Evolutionary conservation across 192 early-diverging fungal genomes (phyloP), one percentile per base, ranked within the genome.

Genomic region (Backusella macrospora): DNA sequence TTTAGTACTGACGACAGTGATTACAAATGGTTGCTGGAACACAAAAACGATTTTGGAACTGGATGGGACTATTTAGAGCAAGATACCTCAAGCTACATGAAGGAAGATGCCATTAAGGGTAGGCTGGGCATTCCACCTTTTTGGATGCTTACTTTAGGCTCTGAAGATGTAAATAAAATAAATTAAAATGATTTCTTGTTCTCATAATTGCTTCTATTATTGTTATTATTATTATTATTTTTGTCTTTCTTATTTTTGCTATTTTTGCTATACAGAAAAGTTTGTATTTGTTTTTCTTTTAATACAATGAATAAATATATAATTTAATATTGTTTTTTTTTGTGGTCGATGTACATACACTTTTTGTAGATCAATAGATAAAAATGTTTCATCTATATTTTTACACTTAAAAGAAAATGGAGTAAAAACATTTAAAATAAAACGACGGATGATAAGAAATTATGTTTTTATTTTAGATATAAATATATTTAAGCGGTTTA

Each of bases 101-200:
- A 55, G 48, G 48, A 52, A 4, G 70, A 71, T 14, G 37, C 46
- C 4, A 49, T n/a, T 13, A 62, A 62, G 42, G 70, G 73, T 16
- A 72, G 71, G 16, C 71, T 73, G 15, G 85, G 85, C 0, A 81
- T 84, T 5, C 81, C 85, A 21, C 85, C 83, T 7, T 86, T 83
- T 67, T 86, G 85, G 85, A 86, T 86, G 85, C 46, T 86, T 59
- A 59, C 52, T 23, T 59, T 59, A 21, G 52, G 21, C 26, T 59
- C 52, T 23, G 52, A 59, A 59, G 52, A 59, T 59, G 52, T 59
- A 59, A 23, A 59, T 59, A 59, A 59, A 59, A 59, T 59, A 59
- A 59, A 59, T 8, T 59, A 59, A 59, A 59, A 59, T 59, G 12
- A 23, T 59, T 55, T 12, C 52, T 26, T 55, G 29, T 34, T 34